These are phyloP conservation scores for Macrolepiota dolichaula DNA, from an alignment of 768 basidiomycete genomes.

Conservation along the genomic window DNA sequence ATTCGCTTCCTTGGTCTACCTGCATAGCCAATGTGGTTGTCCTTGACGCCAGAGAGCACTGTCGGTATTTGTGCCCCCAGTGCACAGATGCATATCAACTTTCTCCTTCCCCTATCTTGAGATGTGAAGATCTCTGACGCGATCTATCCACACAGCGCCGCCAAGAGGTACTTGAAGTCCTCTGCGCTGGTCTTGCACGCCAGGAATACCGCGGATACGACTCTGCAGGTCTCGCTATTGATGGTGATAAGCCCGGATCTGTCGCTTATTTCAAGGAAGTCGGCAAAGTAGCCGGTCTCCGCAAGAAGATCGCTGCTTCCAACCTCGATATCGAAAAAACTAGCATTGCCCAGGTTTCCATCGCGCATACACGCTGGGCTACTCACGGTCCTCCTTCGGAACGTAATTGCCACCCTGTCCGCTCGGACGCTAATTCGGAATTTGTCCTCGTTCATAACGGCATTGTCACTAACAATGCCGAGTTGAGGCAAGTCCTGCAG, in stretches of 20 bases:
- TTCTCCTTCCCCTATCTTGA: conserved; percentile 2
- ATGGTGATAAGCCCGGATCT: conserved; percentile 81
- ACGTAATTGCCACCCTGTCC: conserved; percentile 93
- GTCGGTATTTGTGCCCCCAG: background rate
- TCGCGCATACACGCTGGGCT: conserved; percentile 99
- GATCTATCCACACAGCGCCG: conserved; percentile 57
- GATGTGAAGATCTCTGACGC: conserved; percentile 14
- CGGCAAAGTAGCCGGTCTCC: conserved; percentile 92
- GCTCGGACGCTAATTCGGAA: conserved; percentile 74
- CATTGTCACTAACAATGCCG: conserved; percentile 92
- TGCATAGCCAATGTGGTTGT: background rate
- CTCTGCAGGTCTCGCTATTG: conserved; percentile 86
- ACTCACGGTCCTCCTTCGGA: conserved; percentile 91
- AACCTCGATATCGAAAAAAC: conserved; percentile 71
- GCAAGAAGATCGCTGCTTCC: conserved; percentile 81
- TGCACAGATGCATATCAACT: background rate
- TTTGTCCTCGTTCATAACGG: conserved; percentile 98
- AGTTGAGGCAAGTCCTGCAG: conserved; percentile 88
- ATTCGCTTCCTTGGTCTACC: background rate
- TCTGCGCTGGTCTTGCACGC: conserved; percentile 86
- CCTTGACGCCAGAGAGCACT: background rate
- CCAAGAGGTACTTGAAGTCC: conserved; percentile 86
- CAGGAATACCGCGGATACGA: conserved; percentile 99
- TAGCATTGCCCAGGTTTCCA: conserved; percentile 85
- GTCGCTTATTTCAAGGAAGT: conserved; percentile 94